Conservation (phyloP, 1,284 basidiomycete species). For the Microbotryum lychnidis-dioicae region DNA sequence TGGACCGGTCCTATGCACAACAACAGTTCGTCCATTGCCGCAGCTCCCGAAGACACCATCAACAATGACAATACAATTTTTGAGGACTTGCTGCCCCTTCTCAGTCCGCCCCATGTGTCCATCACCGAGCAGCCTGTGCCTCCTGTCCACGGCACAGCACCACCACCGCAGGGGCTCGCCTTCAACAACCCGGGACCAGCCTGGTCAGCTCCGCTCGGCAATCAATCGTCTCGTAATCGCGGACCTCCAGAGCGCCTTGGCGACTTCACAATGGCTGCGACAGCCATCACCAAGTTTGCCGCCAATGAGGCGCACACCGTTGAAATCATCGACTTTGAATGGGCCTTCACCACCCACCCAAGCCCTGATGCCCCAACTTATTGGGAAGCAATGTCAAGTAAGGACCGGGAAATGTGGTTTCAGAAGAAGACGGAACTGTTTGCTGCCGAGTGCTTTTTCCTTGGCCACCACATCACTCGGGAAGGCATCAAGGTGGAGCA, state of each 20-base stretch:
- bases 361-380: conserved; percentile 4
- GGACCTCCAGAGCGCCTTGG: neutral
- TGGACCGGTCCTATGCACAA: neutral
- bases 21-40: neutral
- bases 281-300: neutral
- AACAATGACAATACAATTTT: neutral
- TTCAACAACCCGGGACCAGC: neutral
- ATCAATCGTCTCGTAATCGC: neutral
- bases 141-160: neutral
- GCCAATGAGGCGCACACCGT: neutral
- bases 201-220: neutral
- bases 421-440: too few species aligned
- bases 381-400: neutral
- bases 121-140: neutral
- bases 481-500: too few species aligned
- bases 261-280: neutral
- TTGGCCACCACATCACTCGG: too few species aligned
- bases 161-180: neutral
- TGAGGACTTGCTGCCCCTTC: neutral
- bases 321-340: neutral
- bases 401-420: conserved; percentile 13
- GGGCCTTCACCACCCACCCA: conserved; percentile 23
- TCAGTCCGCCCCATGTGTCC: neutral
- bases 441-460: too few species aligned
- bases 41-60: neutral